Base-by-base conservation (phyloP, 257 asterid genomes). In the Solanum etuberosum region DNA sequence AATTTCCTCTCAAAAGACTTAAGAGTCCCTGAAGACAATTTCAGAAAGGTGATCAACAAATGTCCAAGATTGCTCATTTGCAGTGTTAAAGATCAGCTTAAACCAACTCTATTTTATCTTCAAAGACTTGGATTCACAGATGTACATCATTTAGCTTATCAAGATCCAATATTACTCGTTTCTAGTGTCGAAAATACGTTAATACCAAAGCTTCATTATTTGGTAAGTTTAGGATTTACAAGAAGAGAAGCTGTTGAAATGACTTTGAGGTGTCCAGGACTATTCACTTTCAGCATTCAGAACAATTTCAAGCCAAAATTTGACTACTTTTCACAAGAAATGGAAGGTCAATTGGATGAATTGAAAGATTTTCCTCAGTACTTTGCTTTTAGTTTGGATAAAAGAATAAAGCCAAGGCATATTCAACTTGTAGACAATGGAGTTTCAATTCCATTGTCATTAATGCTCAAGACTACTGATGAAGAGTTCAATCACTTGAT, bases 121-220 rank as follows among this genome's bases (percentile, higher is more conserved):
- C 93, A 90, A 38, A 84, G 98, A 48, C 91, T 96, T 9, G 99
- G 99, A 46, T 94, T 94, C 83, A 90, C 57, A 34, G 95, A 94
- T 87, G 37, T 94, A 48, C 85, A 70, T 57, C 93, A 97, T 0
- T 71, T 96, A 70, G 98, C 95, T 25, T 92, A 92, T 73, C 98
- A 93, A 65, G 98, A 96, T 61, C 93, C 98, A 5, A 91, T 96
- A 5, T 72, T 96, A 31, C 89, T 96, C 18, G 99, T 96, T 11
- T 96, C 98, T 15, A 92, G 94, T 70, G 98, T 96, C 81, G 95
- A 95, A 87, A 95, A 89, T 29, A 96, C 99, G n/a, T 88, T 96
- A 76, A 94, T 94, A 9, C 98, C 98, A 2, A 96, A 95, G 93
- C 90, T 96, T 68, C 71, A 91, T 48, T 94, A 90, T 37, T 86